These are phyloP conservation scores for Capronia americana DNA, from an alignment of 2,329 filamentous ascomycete genomes.

Conservation along the genomic window DNA sequence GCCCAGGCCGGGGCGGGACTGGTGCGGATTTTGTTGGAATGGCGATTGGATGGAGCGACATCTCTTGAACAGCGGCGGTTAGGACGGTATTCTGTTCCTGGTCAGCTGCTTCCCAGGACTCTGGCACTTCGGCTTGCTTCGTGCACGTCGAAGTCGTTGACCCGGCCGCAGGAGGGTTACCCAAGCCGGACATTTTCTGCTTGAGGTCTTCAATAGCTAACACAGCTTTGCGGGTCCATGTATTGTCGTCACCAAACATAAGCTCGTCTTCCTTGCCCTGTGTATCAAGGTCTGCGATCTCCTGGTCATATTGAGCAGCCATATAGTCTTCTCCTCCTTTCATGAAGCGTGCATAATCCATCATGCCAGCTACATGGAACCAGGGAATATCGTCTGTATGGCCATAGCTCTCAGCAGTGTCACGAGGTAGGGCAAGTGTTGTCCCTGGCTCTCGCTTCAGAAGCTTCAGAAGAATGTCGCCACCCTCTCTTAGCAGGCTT, in stretches of 20 bases:
- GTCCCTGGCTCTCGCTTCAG: constrained; percentile 81
- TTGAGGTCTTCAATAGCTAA: constrained; percentile 74
- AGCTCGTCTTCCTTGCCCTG: constrained; percentile 90
- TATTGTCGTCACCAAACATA: constrained; percentile 89
- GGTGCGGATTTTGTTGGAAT: constrained; percentile 21
- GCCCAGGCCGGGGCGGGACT: constrained; percentile 12
- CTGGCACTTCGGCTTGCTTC: constrained; percentile 31
- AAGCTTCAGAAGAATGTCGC: constrained; percentile 86
- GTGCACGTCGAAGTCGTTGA: constrained; percentile 38
- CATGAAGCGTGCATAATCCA: constrained; percentile 95
- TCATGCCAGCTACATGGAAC: constrained; percentile 91
- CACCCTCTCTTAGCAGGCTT: constrained; percentile 77
- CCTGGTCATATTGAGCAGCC: constrained; percentile 76
- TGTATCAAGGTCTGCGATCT: constrained; percentile 73
- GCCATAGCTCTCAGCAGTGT: constrained; percentile 73
- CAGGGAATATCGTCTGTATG: constrained; percentile 83
- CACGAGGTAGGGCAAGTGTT: constrained; percentile 84
- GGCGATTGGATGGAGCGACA: constrained; percentile 40
- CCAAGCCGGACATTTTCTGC: constrained; percentile 73
- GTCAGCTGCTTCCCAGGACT: constrained; percentile 31
- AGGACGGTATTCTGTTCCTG: constrained; percentile 32
- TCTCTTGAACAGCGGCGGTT: constrained; percentile 40
- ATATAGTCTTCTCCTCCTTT: constrained; percentile 92
- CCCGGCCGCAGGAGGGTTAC: constrained; percentile 64
- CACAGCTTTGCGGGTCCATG: constrained; percentile 88